These are phyloP conservation scores for Luvunga scandens DNA, from an alignment of 345 rosid genomes.

Conservation along the genomic window DNA sequence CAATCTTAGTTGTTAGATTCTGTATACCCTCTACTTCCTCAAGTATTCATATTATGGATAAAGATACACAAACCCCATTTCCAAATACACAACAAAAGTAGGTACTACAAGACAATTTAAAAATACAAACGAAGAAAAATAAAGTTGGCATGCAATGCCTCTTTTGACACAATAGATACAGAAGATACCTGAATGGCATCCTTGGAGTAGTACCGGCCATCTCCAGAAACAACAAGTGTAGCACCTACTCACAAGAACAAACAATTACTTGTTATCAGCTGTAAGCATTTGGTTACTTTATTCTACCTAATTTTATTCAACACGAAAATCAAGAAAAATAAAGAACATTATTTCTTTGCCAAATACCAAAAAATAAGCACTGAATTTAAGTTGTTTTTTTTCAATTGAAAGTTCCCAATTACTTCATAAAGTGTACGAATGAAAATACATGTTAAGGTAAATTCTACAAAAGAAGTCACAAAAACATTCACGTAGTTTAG, in stretches of 20 bases:
- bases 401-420: not conserved
- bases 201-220: conserved; percentile 94
- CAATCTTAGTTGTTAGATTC: not conserved
- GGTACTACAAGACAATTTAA: not conserved
- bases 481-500: not conserved
- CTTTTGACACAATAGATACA: not conserved
- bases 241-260: conserved; percentile 54
- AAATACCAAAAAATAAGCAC: not conserved
- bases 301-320: conserved; percentile 1
- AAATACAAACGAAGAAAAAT: not conserved
- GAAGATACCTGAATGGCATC: conserved; percentile 85
- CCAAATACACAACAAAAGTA: not conserved
- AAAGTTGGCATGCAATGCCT: not conserved
- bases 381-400: not conserved
- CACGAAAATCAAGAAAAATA: not conserved
- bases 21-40: not conserved
- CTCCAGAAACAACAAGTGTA: conserved; percentile 98
- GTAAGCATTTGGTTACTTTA: not conserved
- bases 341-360: not conserved
- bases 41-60: not conserved
- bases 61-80: not conserved
- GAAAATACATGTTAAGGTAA: not conserved
- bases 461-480: not conserved
- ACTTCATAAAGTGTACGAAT: not conserved
- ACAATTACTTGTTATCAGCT: not conserved